phyloP scores from a whole-genome alignment of 495 filamentous ascomycete genomes.

The Chaetomium cochliodes region DNA sequence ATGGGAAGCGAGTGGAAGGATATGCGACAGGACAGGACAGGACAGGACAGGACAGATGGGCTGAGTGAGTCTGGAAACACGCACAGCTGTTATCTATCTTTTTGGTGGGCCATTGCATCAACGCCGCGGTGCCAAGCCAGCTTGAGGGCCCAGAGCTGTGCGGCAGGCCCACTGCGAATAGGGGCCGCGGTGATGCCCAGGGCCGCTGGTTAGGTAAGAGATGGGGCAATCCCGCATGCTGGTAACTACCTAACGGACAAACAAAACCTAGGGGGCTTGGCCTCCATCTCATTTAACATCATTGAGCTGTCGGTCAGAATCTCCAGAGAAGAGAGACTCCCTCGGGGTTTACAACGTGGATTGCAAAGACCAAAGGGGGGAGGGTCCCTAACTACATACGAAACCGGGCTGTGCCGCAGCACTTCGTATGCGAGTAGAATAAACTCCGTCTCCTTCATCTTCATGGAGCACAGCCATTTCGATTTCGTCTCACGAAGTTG shows the following conservation, averaged over 20 bases:
- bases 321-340: too few relatives aligned
- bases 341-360: too few relatives aligned
- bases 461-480: too few relatives aligned
- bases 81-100: constrained; percentile 10
- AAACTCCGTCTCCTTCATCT: too few relatives aligned
- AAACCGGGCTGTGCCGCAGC: too few relatives aligned
- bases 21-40: background rate
- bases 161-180: constrained; percentile 3
- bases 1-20: background rate
- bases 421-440: too few relatives aligned
- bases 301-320: too few relatives aligned
- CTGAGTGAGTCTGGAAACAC: background rate
- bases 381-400: too few relatives aligned
- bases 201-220: background rate
- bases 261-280: constrained; percentile 8
- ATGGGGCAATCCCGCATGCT: background rate
- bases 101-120: constrained; percentile 4
- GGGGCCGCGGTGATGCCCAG: constrained; percentile 3
- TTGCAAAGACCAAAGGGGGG: too few relatives aligned
- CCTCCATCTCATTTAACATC: constrained; percentile 7
- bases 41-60: background rate
- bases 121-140: constrained; percentile 9
- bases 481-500: background rate
- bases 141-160: background rate
- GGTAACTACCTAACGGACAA: too few relatives aligned